A percentile compares a stretch with the other conserved stretches of the same genome.
Conservation (phyloP, 495 filamentous ascomycete species). For the Talaromyces thailandensis region DNA sequence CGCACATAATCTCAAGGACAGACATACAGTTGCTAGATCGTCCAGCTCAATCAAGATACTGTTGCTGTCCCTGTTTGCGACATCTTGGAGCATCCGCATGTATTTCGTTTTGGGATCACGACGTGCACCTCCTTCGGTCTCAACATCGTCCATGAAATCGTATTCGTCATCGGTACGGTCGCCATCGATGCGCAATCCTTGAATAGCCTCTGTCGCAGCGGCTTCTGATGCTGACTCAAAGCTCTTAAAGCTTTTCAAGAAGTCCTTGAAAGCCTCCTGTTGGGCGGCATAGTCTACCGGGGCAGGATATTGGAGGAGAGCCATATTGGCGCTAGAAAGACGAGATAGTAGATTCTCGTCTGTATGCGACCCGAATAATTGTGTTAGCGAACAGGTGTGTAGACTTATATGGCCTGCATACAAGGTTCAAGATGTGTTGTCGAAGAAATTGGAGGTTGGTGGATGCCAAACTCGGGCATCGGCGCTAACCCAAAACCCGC, state of each 20-base stretch:
- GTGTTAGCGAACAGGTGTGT: neutral
- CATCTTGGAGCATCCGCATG: conserved; percentile 77
- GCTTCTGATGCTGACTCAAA: conserved; percentile 59
- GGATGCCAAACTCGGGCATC: conserved; percentile 3
- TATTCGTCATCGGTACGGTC: conserved; percentile 89
- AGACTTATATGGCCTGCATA: neutral
- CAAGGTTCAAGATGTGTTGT: neutral
- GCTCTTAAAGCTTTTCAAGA: conserved; percentile 81
- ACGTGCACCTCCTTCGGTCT: conserved; percentile 35
- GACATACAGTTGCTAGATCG: conserved; percentile 64
- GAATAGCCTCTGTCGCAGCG: conserved; percentile 63
- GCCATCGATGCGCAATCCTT: conserved; percentile 78
- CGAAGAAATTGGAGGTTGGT: conserved; percentile 6
- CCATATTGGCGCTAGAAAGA: conserved; percentile 46
- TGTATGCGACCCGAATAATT: neutral
- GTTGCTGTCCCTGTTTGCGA: conserved; percentile 66
- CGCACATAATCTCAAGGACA: neutral
- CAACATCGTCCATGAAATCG: conserved; percentile 86
- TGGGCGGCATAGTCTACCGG: conserved; percentile 83
- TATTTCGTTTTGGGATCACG: conserved; percentile 72
- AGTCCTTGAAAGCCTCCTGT: conserved; percentile 79
- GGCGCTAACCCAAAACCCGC: conserved; percentile 5
- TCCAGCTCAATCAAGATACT: conserved; percentile 84
- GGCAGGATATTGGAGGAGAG: conserved; percentile 63
- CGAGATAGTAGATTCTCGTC: neutral